phyloP scores from a whole-genome alignment of 1,284 basidiomycete genomes.

The Malassezia japonica region DNA sequence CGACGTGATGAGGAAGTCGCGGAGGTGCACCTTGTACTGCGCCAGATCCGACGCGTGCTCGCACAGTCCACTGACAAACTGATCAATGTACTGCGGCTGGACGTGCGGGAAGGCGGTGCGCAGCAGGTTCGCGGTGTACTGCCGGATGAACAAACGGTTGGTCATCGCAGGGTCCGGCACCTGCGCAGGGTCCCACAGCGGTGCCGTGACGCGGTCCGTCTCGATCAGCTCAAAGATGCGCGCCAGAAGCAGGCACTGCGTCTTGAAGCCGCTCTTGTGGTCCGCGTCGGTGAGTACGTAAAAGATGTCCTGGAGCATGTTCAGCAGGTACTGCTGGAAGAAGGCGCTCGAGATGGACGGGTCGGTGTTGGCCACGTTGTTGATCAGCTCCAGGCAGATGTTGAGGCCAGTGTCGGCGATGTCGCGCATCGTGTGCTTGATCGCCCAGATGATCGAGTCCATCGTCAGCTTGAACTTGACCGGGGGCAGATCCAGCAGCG shows the following conservation, averaged over 20 bases:
- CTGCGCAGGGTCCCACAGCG: constrained; percentile 73
- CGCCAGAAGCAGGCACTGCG: constrained; percentile 55
- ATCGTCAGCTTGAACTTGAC: constrained; percentile 93
- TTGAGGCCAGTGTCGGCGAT: constrained; percentile 78
- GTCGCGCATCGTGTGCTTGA: constrained; percentile 99
- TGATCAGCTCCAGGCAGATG: constrained; percentile 86
- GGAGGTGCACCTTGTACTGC: constrained; percentile 72
- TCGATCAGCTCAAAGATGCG: constrained; percentile 90
- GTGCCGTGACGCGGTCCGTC: constrained; percentile 67
- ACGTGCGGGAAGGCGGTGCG: constrained; percentile 43
- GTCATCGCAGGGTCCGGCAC: constrained; percentile 62
- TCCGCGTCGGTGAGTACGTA: constrained; percentile 95
- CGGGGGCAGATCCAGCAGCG: constrained; percentile 79
- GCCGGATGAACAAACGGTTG: constrained; percentile 73
- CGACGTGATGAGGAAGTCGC: constrained; percentile 57
- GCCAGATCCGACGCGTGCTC: constrained; percentile 74
- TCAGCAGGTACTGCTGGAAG: constrained; percentile 86
- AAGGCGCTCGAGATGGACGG: constrained; percentile 67
- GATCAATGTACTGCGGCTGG: constrained; percentile 48
- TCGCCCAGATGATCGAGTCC: constrained; percentile 98
- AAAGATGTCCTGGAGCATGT: constrained; percentile 90
- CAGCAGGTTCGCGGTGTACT: constrained; percentile 72
- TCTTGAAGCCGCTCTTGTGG: constrained; percentile 72
- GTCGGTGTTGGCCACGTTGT: constrained; percentile 83
- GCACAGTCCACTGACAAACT: constrained; percentile 62